phyloP scores from a whole-genome alignment of 305 asterid genomes.

The Withania somnifera region DNA sequence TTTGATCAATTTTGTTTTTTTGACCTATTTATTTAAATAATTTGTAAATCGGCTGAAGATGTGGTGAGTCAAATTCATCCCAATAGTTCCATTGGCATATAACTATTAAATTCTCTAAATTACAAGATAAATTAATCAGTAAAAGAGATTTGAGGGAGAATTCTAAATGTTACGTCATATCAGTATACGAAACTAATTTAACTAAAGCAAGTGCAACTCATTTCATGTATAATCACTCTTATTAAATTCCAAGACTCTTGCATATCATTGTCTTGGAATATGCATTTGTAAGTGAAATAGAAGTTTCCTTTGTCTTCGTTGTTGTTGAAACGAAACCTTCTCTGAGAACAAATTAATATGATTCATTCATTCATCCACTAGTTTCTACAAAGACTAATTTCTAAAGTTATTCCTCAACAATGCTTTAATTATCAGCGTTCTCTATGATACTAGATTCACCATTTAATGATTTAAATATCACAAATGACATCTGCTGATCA shows the following conservation, averaged over 20 bases:
- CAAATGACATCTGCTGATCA: conserved; percentile 62
- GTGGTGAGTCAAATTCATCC: neutral
- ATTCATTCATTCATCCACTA: conserved; percentile 66
- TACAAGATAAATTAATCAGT: neutral
- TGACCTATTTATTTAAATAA: neutral
- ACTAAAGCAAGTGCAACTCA: neutral
- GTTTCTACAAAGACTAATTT: conserved; percentile 51
- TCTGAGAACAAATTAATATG: conserved; percentile 47
- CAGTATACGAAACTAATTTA: neutral
- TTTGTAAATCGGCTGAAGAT: neutral
- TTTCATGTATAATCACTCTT: neutral
- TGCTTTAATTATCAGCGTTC: conserved; percentile 34
- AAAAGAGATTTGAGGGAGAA: neutral
- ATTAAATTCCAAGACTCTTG: neutral
- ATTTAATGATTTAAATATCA: conserved; percentile 52
- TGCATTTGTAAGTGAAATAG: neutral
- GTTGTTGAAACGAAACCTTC: conserved; percentile 22
- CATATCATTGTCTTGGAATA: neutral
- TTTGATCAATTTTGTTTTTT: neutral
- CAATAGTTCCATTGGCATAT: neutral
- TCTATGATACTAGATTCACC: conserved; percentile 27
- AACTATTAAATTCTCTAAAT: neutral
- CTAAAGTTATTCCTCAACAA: conserved; percentile 46
- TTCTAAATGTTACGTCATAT: neutral
- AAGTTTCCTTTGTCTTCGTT: neutral